Base-by-base conservation (phyloP, 2,329 filamentous ascomycete genomes). In the Teratosphaeria destructans region DNA sequence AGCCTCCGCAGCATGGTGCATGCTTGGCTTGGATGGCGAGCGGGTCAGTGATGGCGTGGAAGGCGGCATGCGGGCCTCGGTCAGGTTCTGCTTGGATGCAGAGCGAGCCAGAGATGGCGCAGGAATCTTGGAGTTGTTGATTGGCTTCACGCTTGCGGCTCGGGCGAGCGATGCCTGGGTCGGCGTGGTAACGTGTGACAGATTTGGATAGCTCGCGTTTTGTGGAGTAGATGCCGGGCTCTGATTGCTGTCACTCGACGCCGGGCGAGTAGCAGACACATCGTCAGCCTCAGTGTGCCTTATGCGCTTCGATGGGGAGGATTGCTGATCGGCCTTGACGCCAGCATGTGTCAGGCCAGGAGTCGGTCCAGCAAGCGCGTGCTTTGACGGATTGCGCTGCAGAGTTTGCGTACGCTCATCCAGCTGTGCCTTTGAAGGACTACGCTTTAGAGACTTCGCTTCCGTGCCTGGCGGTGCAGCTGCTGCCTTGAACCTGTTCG, bases 161-260 rank as follows among this genome's bases (percentile, higher is more conserved):
- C 86, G 85, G 37, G 85, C 83, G 57, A 89, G 73, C 0, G 88
- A 90, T 7, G 89, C 78, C 71, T 90, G 90, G 8, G 89, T 94
- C 0, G 91, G 90, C 5, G 89, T 95, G 73, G 86, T 82, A 34
- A 93, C 77, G 34, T 71, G 67, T n/a, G 69, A 61, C 78, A 85
- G 62, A 79, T 77, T 61, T 79, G 74, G 62, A 52, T 81, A 78
- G 34, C 69, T 70, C 8, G 80, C 75, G 58, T 80, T 63, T 54
- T 81, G 78, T 53, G 84, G 78, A 10, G 77, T 76, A 58, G 75
- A 78, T 5, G 63, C 54, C 16, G 57, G 32, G 32, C 63, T 59
- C 43, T 63, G 75, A 60, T 82, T 79, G 32, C 78, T 77, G 14
- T 85, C 56, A 10, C 61, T 66, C 10, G 64, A 85, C 10, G 77